Percentiles rank a stretch among this genome's conserved stretches.
phyloP scores from a whole-genome alignment of 2,329 filamentous ascomycete genomes.

The Diaporthe vexans region DNA sequence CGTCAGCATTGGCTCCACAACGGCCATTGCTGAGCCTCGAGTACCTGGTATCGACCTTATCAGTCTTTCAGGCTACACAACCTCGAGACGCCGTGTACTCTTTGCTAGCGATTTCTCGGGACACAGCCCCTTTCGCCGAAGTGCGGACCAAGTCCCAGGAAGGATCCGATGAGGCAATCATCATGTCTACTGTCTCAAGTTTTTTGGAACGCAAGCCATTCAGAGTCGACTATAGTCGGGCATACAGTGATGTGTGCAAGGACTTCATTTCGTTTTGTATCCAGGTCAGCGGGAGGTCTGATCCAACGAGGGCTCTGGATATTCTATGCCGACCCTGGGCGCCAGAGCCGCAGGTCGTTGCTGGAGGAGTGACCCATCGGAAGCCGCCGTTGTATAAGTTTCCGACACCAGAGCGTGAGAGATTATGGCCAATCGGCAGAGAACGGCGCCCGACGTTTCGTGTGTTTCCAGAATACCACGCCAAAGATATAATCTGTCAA shows the following conservation, averaged over 20 bases:
- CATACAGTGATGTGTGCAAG: conserved; percentile 50
- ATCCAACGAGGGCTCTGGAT: conserved; percentile 50
- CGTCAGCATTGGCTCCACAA: not conserved
- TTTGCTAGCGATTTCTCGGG: conserved; percentile 52
- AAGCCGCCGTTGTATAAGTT: not conserved
- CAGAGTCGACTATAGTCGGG: conserved; percentile 50
- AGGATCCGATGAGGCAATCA: conserved; percentile 8
- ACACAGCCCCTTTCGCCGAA: conserved; percentile 46
- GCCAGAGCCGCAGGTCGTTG: not conserved
- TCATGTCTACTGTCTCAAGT: conserved; percentile 40
- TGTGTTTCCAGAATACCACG: not conserved
- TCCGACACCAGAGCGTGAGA: not conserved
- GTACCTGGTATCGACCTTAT: conserved; percentile 52
- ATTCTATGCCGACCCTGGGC: conserved; percentile 57
- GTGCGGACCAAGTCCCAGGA: not conserved
- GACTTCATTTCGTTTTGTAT: conserved; percentile 54
- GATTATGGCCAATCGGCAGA: not conserved
- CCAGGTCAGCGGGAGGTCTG: conserved; percentile 31
- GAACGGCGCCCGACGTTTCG: not conserved
- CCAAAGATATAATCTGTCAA: not conserved
- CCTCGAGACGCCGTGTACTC: conserved; percentile 53
- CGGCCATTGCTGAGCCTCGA: conserved; percentile 50
- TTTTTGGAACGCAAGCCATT: conserved; percentile 48
- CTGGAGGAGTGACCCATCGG: not conserved
- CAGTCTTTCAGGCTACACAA: conserved; percentile 48